Base-by-base conservation (phyloP, 176 grass and related monocot species). In the Cenchrus fungigraminus region DNA sequence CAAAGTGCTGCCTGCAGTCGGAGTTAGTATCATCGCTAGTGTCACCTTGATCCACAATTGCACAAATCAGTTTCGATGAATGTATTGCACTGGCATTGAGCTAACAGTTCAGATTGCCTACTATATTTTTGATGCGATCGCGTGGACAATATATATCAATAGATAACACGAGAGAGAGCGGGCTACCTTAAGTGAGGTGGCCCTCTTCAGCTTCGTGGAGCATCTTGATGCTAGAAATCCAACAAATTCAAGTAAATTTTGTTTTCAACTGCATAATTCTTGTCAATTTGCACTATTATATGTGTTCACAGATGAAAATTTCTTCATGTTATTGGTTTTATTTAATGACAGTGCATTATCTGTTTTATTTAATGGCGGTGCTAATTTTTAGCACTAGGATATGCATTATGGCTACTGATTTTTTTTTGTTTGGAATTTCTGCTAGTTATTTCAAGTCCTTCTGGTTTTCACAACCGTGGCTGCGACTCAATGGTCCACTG, bases 401-500 rank as follows among this genome's bases (percentile, higher is more conserved):
- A 52, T 20, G 32, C 64, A 31, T 72, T 57, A 55, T 19, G 19
- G 65, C 43, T 60, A 25, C 72, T 91, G 70, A 90, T 64, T 45
- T 15, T 25, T 43, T 90, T 11, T 58, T 50, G 4, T 13, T 79
- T 58, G 2, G 37, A 85, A 14, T 86, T 76, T 78, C 3, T 79
- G 60, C 73, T 76, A 95, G 97, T 51, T 89, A 34, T 82, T 84
- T 69, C 79, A 86, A 68, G 78, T 74, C 40, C 67, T 99, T 58
- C 16, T 90, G 67, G 55, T 99, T 83, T 78, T 92, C 34, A 73
- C 84, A 25, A 89, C 82, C 37, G 75, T 92, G 49, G 63, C 72
- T 46, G 43, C 46, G 59, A 76, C 50, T 2, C 88, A 80, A 54
- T 89, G 84, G 82, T 78, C 75, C 10, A 83, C 71, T 25, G 88